These are phyloP conservation scores for Chalciporus chontae DNA, from an alignment of 768 basidiomycete genomes.

Conservation along the genomic window DNA sequence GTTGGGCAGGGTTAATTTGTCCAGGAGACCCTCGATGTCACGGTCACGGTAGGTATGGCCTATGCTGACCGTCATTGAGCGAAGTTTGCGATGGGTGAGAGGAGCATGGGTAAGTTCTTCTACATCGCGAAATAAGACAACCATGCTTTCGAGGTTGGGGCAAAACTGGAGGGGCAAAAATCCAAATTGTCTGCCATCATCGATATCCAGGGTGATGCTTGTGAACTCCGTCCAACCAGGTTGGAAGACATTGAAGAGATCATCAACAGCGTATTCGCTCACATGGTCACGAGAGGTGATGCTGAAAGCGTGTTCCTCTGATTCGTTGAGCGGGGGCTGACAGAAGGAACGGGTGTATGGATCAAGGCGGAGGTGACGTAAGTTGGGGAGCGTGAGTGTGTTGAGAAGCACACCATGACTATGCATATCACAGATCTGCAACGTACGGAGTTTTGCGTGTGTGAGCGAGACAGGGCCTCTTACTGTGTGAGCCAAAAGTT, in stretches of 20 bases:
- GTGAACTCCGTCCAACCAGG: background rate
- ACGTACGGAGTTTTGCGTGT: background rate
- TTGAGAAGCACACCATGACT: background rate
- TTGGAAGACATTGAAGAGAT: background rate
- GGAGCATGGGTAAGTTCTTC: too few relatives aligned
- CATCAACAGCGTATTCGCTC: background rate
- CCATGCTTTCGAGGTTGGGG: background rate
- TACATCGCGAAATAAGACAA: background rate
- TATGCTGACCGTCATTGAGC: background rate
- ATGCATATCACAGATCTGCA: background rate
- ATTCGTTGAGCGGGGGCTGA: background rate
- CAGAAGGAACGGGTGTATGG: background rate
- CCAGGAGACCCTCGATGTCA: background rate
- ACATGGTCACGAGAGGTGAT: background rate
- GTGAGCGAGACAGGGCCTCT: background rate
- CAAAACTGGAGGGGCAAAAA: background rate
- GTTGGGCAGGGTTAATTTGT: background rate
- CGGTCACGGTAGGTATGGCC: too few relatives aligned
- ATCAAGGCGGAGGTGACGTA: background rate
- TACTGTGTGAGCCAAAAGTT: background rate
- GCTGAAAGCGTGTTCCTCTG: background rate
- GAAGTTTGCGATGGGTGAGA: background rate
- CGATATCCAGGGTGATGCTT: background rate
- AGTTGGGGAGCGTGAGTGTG: background rate
- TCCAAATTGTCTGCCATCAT: background rate